Evolutionary conservation across 495 filamentous ascomycete species (phyloP).

Genomic region (Talaromyces stipitatus): DNA sequence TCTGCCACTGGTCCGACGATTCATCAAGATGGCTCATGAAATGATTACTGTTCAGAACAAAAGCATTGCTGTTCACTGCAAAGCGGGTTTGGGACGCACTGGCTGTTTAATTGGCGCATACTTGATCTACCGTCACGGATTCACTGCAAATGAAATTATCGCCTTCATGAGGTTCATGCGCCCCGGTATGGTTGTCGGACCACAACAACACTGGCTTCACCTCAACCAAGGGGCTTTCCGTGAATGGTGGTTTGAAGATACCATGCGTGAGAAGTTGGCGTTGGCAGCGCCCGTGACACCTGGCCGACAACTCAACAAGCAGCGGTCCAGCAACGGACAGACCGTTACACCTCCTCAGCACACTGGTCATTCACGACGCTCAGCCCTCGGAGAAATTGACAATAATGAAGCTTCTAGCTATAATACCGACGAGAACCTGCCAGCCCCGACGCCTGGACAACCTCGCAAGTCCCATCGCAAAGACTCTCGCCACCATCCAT

Average conservation of each 20-base stretch:
- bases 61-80: conserved; percentile 95
- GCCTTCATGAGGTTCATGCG: conserved; percentile 99
- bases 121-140: conserved; percentile 95
- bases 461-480: conserved; percentile 76
- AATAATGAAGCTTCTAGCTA: conserved; percentile 58
- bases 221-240: conserved; percentile 94
- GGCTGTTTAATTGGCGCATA: conserved; percentile 96
- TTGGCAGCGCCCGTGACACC: conserved; percentile 69
- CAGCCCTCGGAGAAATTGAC: conserved; percentile 85
- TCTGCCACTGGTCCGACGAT: conserved; percentile 75
- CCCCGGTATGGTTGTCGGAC: conserved; percentile 97
- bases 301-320: conserved; percentile 51
- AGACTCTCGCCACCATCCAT: conserved; percentile 49
- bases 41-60: conserved; percentile 83
- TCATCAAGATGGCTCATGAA: conserved; percentile 90
- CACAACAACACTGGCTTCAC: conserved; percentile 99
- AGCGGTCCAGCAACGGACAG: conserved; percentile 49
- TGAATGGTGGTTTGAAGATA: conserved; percentile 96
- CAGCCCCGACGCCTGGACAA: conserved; percentile 92
- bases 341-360: conserved; percentile 73
- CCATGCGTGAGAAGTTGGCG: conserved; percentile 58
- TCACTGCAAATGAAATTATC: conserved; percentile 96
- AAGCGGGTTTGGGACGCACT: conserved; percentile 92
- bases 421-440: conserved; percentile 67
- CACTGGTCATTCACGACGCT: conserved; percentile 60